Base-by-base conservation (phyloP, 106 monocot genomes). In the Dendrobium nobile region DNA sequence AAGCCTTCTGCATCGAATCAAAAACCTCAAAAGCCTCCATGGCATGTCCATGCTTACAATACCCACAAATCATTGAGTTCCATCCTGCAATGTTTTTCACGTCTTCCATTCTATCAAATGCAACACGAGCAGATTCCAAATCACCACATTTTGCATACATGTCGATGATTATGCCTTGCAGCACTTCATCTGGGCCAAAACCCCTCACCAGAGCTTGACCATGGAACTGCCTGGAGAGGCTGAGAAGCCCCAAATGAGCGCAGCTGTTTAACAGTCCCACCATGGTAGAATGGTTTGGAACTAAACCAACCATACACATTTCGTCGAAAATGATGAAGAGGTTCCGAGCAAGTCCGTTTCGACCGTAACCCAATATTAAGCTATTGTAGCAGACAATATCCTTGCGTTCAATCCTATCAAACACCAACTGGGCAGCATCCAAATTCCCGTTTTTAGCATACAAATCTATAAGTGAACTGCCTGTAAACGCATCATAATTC, bases 1-100 rank as follows among this genome's bases (percentile, higher is more conserved):
- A 42, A 9, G 85, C 20, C 24, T 24, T 8, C 33, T 79, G 77
- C 90, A 90, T 90, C 11, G 47, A 27, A 37, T 64, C 11, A 26
- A 86, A 88, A 9, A 84, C 9, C 16, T 75, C 54, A 19, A 90
- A 47, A 41, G 84, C 84, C 48, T 84, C 85, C 56, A 45, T 31
- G 20, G 48, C 79, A 24, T 41, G 48, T 4, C 90, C 90, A 75
- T 90, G 87, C 82, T 82, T 88, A 5, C 83, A 86, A 22, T 84
- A 84, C 4, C 84, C 90, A 16, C 79, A 68, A 7, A 90, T 84
- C 76, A 90, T 85, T 3, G 85, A 77, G 79, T 90, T 90, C 90
- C 90, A 90, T 33, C 59, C 27, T 31, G 77, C 76, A 15, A 80
- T 43, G 75, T 41, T 82, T 79, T 67, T 85, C 1, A 0, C 56